Evolutionary conservation across 225 moss, liverwort and hornwort species (phyloP), one percentile per base, ranked within the genome.

Genomic region (Marchantia polymorpha): DNA sequence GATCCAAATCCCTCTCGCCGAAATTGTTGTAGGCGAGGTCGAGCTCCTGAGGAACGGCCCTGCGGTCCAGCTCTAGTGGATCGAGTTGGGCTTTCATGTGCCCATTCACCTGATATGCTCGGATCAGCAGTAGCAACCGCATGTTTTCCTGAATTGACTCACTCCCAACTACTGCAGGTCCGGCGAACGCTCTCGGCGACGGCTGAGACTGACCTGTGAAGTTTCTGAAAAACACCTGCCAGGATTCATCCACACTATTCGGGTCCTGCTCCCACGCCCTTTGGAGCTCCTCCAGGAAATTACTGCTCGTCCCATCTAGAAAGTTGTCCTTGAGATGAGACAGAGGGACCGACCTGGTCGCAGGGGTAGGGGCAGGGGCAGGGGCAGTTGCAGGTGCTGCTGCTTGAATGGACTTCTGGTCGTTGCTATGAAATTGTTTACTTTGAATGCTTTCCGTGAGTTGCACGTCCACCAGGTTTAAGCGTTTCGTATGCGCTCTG

Each of bases 101-200:
- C n/a, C 99, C 99, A 60, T 86, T 99, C 49, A 99, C 93, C 81
- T 99, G 99, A 59, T 99, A 99, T 15, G 99, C 93, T 52, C 99
- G 58, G 53, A 99, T 93, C 12, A 99, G 89, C 8, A 95, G 88
- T 50, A 93, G 81, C 74, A 99, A 51, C 23, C 92, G 90, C 92
- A 95, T 90, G 65, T 93, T 95, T 81, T 99, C 93, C 77, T 93
- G 90, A 23, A 94, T 89, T 7, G 93, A 90, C 69, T 93, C 89
- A 14, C 83, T 80, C 48, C 80, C 79, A 12, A 60, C 31, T 0
- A 70, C 5, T 1, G 65, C 54, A 31, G 78, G 55, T 58, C 22
- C 87, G 84, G 4, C 85, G 79, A 74, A 89, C 51, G 30, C 79
- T 83, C 60, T 88, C 55, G 61, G 66, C 80, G 27, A 69, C 50